phyloP scores from a whole-genome alignment of 2,329 filamentous ascomycete species.

The Hymenoscyphus fraxineus region DNA sequence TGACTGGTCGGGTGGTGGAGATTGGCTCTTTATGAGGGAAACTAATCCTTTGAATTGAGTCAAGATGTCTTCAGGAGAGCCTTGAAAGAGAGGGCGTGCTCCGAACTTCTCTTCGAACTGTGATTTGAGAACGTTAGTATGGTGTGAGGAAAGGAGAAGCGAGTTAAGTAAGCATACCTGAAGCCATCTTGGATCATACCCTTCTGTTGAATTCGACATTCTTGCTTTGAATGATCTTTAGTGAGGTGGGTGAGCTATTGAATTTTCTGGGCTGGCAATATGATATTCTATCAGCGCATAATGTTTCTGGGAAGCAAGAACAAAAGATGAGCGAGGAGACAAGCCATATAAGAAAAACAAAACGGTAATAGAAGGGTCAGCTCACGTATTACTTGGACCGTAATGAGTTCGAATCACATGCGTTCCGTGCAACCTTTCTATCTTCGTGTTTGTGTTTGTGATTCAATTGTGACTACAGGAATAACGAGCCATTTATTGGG shows the following conservation, averaged over 20 bases:
- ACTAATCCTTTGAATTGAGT: constrained; percentile 19
- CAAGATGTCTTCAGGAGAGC: constrained; percentile 18
- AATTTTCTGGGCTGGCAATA: neutral
- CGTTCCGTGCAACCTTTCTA: neutral
- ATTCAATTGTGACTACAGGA: neutral
- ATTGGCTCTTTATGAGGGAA: constrained; percentile 16
- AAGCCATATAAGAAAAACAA: neutral
- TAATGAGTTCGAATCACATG: neutral
- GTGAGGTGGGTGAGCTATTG: neutral
- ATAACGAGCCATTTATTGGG: neutral
- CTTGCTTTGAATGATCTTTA: neutral
- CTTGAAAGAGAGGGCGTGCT: constrained; percentile 18
- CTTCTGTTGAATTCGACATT: constrained; percentile 12
- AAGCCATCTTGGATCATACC: constrained; percentile 26
- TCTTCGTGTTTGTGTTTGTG: constrained; percentile 3
- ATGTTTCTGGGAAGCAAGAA: neutral
- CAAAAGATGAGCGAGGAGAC: neutral
- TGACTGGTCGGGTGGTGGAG: constrained; percentile 18
- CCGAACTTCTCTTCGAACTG: constrained; percentile 26
- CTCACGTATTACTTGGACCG: neutral
- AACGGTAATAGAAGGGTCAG: neutral
- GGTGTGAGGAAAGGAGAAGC: neutral
- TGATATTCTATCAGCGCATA: neutral
- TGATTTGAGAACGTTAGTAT: neutral
- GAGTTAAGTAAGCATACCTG: constrained; percentile 15